Base-by-base conservation (phyloP, 2,329 filamentous ascomycete species). In the Phyllosticta capitalensis region DNA sequence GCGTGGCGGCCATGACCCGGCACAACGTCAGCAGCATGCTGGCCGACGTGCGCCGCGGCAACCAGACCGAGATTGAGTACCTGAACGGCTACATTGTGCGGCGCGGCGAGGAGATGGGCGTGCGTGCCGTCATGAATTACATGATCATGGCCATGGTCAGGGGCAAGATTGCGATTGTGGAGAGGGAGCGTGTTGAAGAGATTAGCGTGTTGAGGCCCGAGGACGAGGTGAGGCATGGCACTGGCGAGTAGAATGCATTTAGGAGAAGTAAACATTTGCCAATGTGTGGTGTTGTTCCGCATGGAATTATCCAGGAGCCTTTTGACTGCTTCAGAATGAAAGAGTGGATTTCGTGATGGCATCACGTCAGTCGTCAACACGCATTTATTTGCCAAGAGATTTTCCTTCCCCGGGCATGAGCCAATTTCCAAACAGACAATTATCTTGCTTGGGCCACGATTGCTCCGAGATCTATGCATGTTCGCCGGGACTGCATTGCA, bases 71-170 rank as follows among this genome's bases (percentile, higher is more conserved):
- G 67, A 82, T 96, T 49, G 83, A 92, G 52, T 95, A 87, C 67
- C 82, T 92, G 65, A 96, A 95, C 70, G 92, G 92, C 0, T 99
- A 92, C 75, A 87, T 99, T 61, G 79, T 95, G 30, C 80, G 78
- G 55, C 81, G 87, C 49, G 94, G 88, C 0, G 80, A 83, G 65
- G 82, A 89, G 69, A 67, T 92, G 62, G 89, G 89, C 1, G 77
- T 96, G n/a, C 77, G 82, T 55, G 85, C 85, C 66, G 82, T 84
- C 10, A 78, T 86, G 62, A 94, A 95, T 69, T 85, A 86, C 66
- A 81, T 89, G 78, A 76, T 95, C 50, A 76, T 87, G 71, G 78
- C 85, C 57, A 74, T 91, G 74, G 85, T 96, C 54, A 84, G 88
- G 68, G 88, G 84, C 22, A 92, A 88, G 76, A 75, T 80, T 52